Conservation (phyloP, 2,329 filamentous ascomycete genomes). For the Didymella glomerata region DNA sequence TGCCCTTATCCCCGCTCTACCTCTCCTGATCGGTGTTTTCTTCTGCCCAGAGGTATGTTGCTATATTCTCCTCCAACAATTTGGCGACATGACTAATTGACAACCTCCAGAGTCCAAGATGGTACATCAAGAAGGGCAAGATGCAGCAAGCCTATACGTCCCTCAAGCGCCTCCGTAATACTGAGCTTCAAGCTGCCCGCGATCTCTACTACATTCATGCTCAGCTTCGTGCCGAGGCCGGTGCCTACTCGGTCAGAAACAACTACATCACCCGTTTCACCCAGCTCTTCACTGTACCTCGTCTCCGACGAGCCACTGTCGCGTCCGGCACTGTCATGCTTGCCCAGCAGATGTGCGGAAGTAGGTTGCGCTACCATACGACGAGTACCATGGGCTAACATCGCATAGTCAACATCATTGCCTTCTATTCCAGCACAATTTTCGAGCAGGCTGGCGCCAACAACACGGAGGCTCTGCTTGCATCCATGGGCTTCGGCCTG, state of each 20-base stretch:
- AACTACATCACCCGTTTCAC: constrained; percentile 51
- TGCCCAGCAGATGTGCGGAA: constrained; percentile 66
- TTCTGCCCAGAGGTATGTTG: constrained; percentile 55
- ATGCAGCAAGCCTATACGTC: constrained; percentile 50
- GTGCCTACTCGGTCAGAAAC: constrained; percentile 14
- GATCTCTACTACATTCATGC: constrained; percentile 55
- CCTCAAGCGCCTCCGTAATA: constrained; percentile 45
- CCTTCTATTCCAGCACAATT: constrained; percentile 60
- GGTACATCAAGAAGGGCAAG: constrained; percentile 50
- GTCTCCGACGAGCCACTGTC: constrained; percentile 73
- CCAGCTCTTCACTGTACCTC: constrained; percentile 71
- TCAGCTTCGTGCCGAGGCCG: constrained; percentile 42
- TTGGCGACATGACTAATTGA: not conserved
- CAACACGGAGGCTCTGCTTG: constrained; percentile 54
- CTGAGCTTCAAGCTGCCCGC: constrained; percentile 51
- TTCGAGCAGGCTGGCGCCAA: constrained; percentile 57
- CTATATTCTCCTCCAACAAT: not conserved
- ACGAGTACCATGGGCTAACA: not conserved
- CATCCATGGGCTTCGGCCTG: constrained; percentile 64
- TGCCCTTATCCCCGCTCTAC: constrained; percentile 33
- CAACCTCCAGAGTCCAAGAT: constrained; percentile 15
- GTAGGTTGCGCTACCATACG: constrained; percentile 5
- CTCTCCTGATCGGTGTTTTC: constrained; percentile 27
- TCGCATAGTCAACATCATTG: constrained; percentile 53
- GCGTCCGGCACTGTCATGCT: constrained; percentile 82